These are phyloP conservation scores for Septoria petroselini DNA, from an alignment of 2,329 filamentous ascomycete species.

Conservation along the genomic window DNA sequence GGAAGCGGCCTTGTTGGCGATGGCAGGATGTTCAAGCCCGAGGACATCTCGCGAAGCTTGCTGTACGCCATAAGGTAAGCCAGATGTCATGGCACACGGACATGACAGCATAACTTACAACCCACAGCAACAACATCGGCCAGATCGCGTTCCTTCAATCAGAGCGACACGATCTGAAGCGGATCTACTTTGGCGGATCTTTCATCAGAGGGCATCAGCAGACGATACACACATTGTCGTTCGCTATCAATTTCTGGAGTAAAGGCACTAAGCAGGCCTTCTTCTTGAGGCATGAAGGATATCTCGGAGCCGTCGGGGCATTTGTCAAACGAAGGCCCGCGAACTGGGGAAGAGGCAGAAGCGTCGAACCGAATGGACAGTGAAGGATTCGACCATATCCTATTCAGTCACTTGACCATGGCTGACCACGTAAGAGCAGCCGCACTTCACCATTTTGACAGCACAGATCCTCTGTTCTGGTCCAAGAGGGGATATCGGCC, in stretches of 20 bases:
- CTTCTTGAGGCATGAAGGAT: conserved; percentile 92
- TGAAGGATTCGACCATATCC: too few relatives aligned
- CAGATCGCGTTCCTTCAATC: conserved; percentile 98
- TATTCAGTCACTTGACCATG: background rate
- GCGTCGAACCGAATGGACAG: conserved; percentile 18
- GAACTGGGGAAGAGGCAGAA: conserved; percentile 67
- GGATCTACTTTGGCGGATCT: conserved; percentile 96
- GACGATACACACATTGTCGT: conserved; percentile 95
- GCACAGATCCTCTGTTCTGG: too few relatives aligned
- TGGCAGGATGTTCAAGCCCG: conserved; percentile 62
- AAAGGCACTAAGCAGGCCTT: conserved; percentile 92
- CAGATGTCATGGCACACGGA: background rate
- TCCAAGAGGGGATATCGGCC: too few relatives aligned
- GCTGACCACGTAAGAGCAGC: background rate
- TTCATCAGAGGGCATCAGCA: conserved; percentile 96
- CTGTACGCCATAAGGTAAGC: conserved; percentile 77
- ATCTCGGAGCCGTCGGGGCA: conserved; percentile 87
- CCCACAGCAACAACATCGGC: conserved; percentile 83
- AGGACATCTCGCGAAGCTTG: conserved; percentile 86
- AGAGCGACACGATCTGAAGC: conserved; percentile 83
- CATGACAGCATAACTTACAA: conserved; percentile 28
- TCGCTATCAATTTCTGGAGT: conserved; percentile 97
- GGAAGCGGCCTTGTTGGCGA: conserved; percentile 38
- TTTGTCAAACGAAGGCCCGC: conserved; percentile 87
- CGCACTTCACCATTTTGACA: background rate